Conservation (phyloP, 1,284 basidiomycete species). For the Ceratobasidium sp. region DNA sequence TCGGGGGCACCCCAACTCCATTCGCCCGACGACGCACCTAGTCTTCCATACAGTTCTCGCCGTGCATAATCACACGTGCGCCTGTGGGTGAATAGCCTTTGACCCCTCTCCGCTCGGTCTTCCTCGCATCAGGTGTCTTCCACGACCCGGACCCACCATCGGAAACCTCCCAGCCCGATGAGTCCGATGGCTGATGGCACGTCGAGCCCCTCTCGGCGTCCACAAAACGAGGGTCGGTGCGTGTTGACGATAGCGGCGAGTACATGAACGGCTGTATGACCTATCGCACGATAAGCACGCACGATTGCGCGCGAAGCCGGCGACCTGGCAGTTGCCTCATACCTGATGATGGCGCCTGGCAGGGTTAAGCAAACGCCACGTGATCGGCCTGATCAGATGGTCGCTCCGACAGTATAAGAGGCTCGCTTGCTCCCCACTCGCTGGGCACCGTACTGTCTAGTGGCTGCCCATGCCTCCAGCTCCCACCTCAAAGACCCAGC, state of each 20-base stretch:
- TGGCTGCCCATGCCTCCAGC: conserved; percentile 26
- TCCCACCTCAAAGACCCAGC: conserved; percentile 24
- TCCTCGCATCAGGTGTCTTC: conserved; percentile 11
- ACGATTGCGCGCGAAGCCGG: conserved; percentile 5
- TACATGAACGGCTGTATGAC: conserved; percentile 10
- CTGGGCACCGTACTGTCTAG: neutral
- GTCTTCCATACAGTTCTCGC: conserved; percentile 9
- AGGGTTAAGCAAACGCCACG: conserved; percentile 11
- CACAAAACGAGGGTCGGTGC: conserved; percentile 11
- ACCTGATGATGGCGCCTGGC: neutral
- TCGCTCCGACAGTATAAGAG: conserved; percentile 21
- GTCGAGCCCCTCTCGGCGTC: neutral
- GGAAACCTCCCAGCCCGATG: conserved; percentile 22
- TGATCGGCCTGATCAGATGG: conserved; percentile 36
- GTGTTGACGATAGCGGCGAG: conserved; percentile 5
- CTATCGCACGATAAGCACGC: conserved; percentile 5
- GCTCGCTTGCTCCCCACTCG: conserved; percentile 1
- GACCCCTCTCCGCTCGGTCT: neutral
- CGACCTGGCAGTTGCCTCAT: conserved; percentile 7
- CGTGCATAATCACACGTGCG: conserved; percentile 19
- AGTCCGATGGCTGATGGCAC: conserved; percentile 27
- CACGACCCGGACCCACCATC: neutral
- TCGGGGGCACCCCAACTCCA: neutral
- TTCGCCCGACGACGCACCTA: neutral
- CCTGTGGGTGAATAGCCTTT: conserved; percentile 39